Base-by-base conservation (phyloP, 2,329 filamentous ascomycete genomes). In the Berkeleyomyces basicola region DNA sequence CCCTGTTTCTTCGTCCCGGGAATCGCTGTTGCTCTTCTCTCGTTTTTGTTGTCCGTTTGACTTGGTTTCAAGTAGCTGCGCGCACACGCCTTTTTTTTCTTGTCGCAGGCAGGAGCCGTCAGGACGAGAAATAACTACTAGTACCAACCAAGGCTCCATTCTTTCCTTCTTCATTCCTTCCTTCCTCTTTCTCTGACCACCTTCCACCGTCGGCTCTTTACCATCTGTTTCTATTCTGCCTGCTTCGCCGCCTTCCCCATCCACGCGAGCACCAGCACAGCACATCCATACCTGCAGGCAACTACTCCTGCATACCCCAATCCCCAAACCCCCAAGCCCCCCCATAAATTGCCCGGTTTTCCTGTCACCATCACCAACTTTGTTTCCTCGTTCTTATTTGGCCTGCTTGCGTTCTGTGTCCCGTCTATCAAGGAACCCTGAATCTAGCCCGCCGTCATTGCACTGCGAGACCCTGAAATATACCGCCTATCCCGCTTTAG, bases 1-100 rank as follows among this genome's bases (percentile, higher is more conserved):
- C 42, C n/a, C 61, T 57, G 46, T 39, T 49, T 58, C 10, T n/a
- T 53, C 23, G n/a, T 47, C 36, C 46, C 49, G 9, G 4, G 10
- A 9, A 31, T 53, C 36, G 16, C 46, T 31, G 14, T 53, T 61
- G 36, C 16, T 59, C 39, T 33, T 23, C 33, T 10, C n/a, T 44
- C 3, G 11, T n/a, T 31, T 61, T 55, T 53, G 7, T 44, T 49
- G 60, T 7, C 36, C 55, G 37, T 55, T 16, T 51, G 16, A 33
- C 23, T 60, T 14, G 40, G 44, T 49, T 60, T 49, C 58, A 60
- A 60, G 40, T 60, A 58, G 7, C 33, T 55, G 49, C 49, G 31
- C 49, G 37, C 31, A 40, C 31, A 31, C 40, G 10, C 57, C 7
- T 58, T 44, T 44, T 58, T 58, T 31, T 36, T 57, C n/a, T 39